Evolutionary conservation across 345 rosid species (phyloP), one percentile per base, ranked within the genome.

Genomic region (Odontarrhena argentea): DNA sequence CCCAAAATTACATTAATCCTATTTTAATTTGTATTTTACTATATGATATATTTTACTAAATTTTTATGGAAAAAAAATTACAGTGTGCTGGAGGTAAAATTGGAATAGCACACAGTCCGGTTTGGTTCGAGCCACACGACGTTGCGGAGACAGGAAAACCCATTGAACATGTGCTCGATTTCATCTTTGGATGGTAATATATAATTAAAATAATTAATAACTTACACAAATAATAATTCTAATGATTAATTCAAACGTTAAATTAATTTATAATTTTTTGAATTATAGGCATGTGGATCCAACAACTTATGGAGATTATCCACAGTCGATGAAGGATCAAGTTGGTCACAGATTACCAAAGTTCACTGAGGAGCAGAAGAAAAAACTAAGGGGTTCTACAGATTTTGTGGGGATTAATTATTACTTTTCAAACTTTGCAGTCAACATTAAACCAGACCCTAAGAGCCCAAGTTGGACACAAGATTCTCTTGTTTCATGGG

Each of bases 401-500:
- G 88, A 84, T 76, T 84, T 65, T 56, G 47, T 82, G 1, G 86
- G 83, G 40, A 35, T 84, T 4, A 84, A 84, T 68, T 84, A 84
- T 52, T 84, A 84, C 34, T 68, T 75, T 5, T 70, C 79, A 34
- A 0, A 7, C 49, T 76, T 77, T 46, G 79, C 55, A 1, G 26
- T 13, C 25, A 1, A 69, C 8, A 49, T 48, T 6, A 15, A 48
- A 8, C 24, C 45, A 14, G 56, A 70, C 42, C 7, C 63, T 40
- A 43, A 54, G 32, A 54, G 11, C 34, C 47, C 75, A 1, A 77
- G 82, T 49, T 84, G 79, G 74, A 3, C 65, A 0, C 3, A 66
- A 0, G 87, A 84, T 68, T 74, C 78, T 55, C 82, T 55, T 12
- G 70, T 72, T 37, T 26, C 59, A 28, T 41, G 69, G 54, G 76